phyloP scores from a whole-genome alignment of 768 basidiomycete genomes.

The Scleroderma citrinum region DNA sequence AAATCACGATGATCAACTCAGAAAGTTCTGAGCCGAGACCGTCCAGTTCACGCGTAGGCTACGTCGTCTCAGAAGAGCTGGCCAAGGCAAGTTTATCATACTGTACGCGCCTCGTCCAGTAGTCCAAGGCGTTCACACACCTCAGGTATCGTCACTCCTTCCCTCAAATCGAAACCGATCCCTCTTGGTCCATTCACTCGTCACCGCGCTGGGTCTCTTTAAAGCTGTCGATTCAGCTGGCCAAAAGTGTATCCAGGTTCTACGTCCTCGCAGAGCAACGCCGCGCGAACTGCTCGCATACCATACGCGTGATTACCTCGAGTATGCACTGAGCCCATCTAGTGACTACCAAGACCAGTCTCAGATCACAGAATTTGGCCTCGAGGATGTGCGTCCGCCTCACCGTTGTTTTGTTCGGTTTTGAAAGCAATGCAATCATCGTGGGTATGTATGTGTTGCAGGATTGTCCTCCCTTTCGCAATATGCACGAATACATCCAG shows the following conservation, averaged over 20 bases:
- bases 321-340: conserved; percentile 41
- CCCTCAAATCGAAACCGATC: conserved; percentile 69
- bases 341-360: conserved; percentile 19
- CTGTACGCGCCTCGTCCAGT: not conserved
- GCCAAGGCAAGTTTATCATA: conserved; percentile 40
- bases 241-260: conserved; percentile 32
- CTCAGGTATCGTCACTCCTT: conserved; percentile 47
- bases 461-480: conserved; percentile 81
- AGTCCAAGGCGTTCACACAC: conserved; percentile 4
- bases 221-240: conserved; percentile 21
- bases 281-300: conserved; percentile 55
- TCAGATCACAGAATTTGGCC: conserved; percentile 41
- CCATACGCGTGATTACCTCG: conserved; percentile 68
- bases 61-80: conserved; percentile 55
- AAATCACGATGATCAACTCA: too few relatives aligned
- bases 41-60: conserved; percentile 27
- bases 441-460: conserved; percentile 21
- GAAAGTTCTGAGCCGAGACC: not conserved
- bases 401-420: not conserved
- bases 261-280: conserved; percentile 51
- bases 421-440: too few relatives aligned
- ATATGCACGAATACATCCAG: conserved; percentile 61
- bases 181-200: conserved; percentile 57
- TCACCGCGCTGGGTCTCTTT: conserved; percentile 47
- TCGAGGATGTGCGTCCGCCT: conserved; percentile 45